These are phyloP conservation scores for Lasiosphaeria ovina DNA, from an alignment of 495 filamentous ascomycete species.

Conservation along the genomic window DNA sequence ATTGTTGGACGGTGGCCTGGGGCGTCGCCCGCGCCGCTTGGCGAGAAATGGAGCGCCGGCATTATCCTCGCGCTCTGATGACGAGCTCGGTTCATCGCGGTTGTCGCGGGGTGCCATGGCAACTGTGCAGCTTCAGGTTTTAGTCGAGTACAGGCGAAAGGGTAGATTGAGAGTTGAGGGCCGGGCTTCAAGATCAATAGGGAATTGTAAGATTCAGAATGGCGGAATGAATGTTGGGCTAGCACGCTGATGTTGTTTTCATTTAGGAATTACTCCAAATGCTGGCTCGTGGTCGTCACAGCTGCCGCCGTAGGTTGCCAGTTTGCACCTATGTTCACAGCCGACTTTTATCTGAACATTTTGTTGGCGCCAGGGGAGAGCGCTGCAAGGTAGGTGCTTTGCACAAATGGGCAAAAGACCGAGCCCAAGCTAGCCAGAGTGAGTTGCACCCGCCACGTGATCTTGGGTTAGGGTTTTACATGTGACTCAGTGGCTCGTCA, in stretches of 20 bases:
- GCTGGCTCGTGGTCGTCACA: too few relatives aligned
- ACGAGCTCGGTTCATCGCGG: not conserved
- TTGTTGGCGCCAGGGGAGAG: not conserved
- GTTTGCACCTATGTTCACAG: not conserved
- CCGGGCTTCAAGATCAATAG: not conserved
- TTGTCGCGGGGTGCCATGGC: not conserved
- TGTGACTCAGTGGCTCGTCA: too few relatives aligned
- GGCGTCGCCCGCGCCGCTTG: not conserved
- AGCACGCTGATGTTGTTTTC: too few relatives aligned
- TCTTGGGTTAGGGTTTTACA: not conserved
- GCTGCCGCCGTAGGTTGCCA: not conserved
- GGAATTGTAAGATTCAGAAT: too few relatives aligned
- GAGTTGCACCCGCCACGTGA: not conserved
- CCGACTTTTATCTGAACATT: not conserved
- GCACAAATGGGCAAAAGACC: slow-evolving; percentile 6
- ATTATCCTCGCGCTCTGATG: not conserved
- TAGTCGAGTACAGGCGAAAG: not conserved
- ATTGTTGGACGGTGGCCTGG: not conserved
- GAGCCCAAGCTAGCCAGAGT: not conserved
- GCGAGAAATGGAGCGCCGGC: not conserved
- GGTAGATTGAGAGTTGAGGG: not conserved
- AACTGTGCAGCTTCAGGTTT: not conserved
- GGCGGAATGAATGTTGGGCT: too few relatives aligned
- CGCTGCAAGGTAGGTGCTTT: not conserved
- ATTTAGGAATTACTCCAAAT: too few relatives aligned